Evolutionary conservation across 225 moss, liverwort and hornwort species (phyloP).

Genomic region (Sphagnum tenellum): DNA sequence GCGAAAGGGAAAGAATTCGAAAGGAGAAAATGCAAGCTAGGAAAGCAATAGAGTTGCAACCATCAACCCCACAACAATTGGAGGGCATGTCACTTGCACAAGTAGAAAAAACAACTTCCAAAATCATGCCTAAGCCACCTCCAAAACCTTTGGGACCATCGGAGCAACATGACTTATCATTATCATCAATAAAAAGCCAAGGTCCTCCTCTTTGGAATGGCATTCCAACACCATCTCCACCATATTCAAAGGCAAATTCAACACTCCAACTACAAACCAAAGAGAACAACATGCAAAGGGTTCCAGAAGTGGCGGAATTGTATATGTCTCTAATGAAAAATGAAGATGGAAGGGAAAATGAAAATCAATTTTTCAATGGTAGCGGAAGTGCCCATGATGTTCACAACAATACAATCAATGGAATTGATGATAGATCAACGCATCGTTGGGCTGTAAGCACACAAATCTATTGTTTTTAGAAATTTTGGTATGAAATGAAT

Average conservation of each 20-base stretch:
- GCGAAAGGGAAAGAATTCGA: slow-evolving; percentile 40
- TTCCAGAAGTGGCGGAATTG: slow-evolving; percentile 60
- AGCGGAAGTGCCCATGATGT: slow-evolving; percentile 22
- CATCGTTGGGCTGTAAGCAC: slow-evolving; percentile 52
- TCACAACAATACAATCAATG: slow-evolving; percentile 51
- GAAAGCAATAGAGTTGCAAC: slow-evolving; percentile 25
- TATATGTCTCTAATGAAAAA: slow-evolving; percentile 60
- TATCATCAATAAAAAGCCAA: slow-evolving; percentile 3
- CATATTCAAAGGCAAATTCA: slow-evolving; percentile 13
- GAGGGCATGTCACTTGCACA: slow-evolving; percentile 39
- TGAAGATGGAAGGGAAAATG: slow-evolving; percentile 34
- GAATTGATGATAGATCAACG: slow-evolving; percentile 57
- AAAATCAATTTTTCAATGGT: slow-evolving; percentile 10
- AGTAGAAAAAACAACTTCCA: slow-evolving; percentile 41
- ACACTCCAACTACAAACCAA: slow-evolving; percentile 41
- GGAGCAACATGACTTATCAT: not conserved
- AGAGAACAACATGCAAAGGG: slow-evolving; percentile 51
- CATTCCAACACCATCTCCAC: slow-evolving; percentile 43
- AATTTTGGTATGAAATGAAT: too few species aligned
- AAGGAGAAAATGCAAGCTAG: not conserved
- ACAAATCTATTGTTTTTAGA: too few species aligned
- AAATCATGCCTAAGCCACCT: slow-evolving; percentile 51
- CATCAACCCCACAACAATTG: slow-evolving; percentile 5
- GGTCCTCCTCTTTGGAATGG: slow-evolving; percentile 7
- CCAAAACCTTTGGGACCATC: slow-evolving; percentile 28